Evolutionary conservation across 73 alveolate species (phyloP).

Genomic region (Symbiodinium pilosum): DNA sequence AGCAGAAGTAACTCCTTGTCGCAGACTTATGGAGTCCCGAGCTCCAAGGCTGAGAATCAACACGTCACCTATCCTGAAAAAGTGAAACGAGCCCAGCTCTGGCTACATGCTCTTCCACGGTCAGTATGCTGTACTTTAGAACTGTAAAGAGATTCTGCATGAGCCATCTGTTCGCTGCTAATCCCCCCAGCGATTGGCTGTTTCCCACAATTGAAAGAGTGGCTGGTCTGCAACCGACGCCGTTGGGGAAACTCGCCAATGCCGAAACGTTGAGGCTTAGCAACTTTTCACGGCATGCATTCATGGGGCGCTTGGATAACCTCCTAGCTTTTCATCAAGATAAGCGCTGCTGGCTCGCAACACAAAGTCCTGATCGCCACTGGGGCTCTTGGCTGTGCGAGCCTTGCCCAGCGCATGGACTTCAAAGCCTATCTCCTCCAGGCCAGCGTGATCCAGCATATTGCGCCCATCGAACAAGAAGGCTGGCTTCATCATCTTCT

Average conservation of each 20-base stretch:
- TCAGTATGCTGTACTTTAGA: too few relatives aligned
- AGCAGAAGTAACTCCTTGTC: too few relatives aligned
- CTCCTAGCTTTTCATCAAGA: neutral
- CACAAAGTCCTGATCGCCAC: slow-evolving; percentile 38
- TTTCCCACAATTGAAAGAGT: too few relatives aligned
- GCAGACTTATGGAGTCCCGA: too few relatives aligned
- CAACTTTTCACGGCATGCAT: neutral
- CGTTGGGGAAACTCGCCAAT: neutral
- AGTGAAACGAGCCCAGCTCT: too few relatives aligned
- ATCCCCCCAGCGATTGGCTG: too few relatives aligned
- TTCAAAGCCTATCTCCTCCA: slow-evolving; percentile 76
- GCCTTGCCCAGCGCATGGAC: slow-evolving; percentile 91
- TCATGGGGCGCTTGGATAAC: neutral
- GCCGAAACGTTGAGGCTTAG: neutral
- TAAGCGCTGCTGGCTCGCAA: slow-evolving; percentile 34
- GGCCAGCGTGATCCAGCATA: slow-evolving; percentile 78
- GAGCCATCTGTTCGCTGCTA: too few relatives aligned
- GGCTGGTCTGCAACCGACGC: too few relatives aligned
- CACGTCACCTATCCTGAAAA: too few relatives aligned
- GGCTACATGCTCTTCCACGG: too few relatives aligned
- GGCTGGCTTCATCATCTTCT: slow-evolving; percentile 96
- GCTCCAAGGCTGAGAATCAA: too few relatives aligned
- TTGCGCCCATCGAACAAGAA: slow-evolving; percentile 96
- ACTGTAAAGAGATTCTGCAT: too few relatives aligned
- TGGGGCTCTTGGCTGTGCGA: neutral